These are phyloP conservation scores for Paragyromitra xinjiangensis DNA, from an alignment of 495 filamentous ascomycete species.

Conservation along the genomic window DNA sequence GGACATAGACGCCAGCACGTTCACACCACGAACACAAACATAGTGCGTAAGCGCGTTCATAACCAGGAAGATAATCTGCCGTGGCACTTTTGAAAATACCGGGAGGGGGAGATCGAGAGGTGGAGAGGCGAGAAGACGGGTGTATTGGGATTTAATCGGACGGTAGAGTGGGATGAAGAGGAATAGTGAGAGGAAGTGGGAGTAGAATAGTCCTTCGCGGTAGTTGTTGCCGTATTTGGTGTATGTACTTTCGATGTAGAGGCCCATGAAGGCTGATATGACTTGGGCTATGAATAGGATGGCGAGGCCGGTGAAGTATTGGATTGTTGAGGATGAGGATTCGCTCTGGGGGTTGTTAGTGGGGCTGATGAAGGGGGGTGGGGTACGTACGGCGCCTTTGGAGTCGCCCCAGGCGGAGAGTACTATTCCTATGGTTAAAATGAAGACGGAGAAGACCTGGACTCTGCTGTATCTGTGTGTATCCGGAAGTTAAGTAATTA, in stretches of 20 bases:
- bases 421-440: slow-evolving; percentile 86
- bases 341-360: slow-evolving; percentile 50
- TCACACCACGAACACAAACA: slow-evolving; percentile 92
- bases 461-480: slow-evolving; percentile 71
- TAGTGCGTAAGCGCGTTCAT: slow-evolving; percentile 93
- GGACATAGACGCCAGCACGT: slow-evolving; percentile 81
- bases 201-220: slow-evolving; percentile 95
- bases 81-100: slow-evolving; percentile 65
- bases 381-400: slow-evolving; percentile 72
- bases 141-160: slow-evolving; percentile 64
- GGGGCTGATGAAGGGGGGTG: neutral
- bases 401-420: slow-evolving; percentile 89
- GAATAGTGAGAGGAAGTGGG: slow-evolving; percentile 55
- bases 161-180: slow-evolving; percentile 68
- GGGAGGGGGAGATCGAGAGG: slow-evolving; percentile 37
- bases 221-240: slow-evolving; percentile 84
- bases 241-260: slow-evolving; percentile 93
- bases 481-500: neutral
- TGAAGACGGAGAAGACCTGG: slow-evolving; percentile 78
- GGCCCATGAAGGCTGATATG: slow-evolving; percentile 90
- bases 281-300: slow-evolving; percentile 90
- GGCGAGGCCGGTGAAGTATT: slow-evolving; percentile 76
- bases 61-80: slow-evolving; percentile 73
- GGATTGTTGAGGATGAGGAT: slow-evolving; percentile 46
- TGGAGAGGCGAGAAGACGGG: slow-evolving; percentile 43